Evolutionary conservation across 176 grass and related monocot species (phyloP), one percentile per base, ranked within the genome.

Genomic region (Paspalum notatum): DNA sequence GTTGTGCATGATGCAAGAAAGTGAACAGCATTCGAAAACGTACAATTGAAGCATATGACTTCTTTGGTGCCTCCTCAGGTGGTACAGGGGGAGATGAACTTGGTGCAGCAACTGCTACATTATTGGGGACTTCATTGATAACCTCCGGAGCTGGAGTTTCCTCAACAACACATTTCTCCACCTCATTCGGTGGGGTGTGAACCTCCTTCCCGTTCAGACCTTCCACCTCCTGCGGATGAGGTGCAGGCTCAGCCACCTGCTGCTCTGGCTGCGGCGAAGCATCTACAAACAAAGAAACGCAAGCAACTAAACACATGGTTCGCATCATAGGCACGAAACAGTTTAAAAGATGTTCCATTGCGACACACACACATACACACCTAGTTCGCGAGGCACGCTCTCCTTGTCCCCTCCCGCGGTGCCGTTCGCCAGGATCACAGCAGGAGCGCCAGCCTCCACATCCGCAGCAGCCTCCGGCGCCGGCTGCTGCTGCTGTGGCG

Each of bases 1-100:
- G 17, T 79, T 25, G 24, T 66, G n/a, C 25, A 67, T 16, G 42
- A 26, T 54, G 32, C 1, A 77, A 24, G n/a, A 12, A 66, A 71
- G 47, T 16, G 48, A 60, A 38, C 6, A 65, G 32, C 3, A 51
- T 66, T 41, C 11, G 3, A 32, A 85, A 69, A 89, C 93, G 20
- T 93, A 99, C 97, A 81, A 99, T 99, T 14, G 93, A 99, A 80
- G 93, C 90, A 73, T 96, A 99, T 0, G 97, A 99, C 83, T 99
- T 96, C 74, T 95, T 99, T 12, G 93, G 97, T 41, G 82, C 85
- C 73, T 93, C 92, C 42, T 95, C 87, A 0, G 64, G 69, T 17
- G 52, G 68, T 76, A 25, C 53, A 46, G 75, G 20, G 42, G 78
- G 45, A 55, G 84, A 40, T 15, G 82, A 59, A 77, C 57, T 80